These are phyloP conservation scores for Volvox carteri DNA, from an alignment of 163 green algal species.

Conservation along the genomic window DNA sequence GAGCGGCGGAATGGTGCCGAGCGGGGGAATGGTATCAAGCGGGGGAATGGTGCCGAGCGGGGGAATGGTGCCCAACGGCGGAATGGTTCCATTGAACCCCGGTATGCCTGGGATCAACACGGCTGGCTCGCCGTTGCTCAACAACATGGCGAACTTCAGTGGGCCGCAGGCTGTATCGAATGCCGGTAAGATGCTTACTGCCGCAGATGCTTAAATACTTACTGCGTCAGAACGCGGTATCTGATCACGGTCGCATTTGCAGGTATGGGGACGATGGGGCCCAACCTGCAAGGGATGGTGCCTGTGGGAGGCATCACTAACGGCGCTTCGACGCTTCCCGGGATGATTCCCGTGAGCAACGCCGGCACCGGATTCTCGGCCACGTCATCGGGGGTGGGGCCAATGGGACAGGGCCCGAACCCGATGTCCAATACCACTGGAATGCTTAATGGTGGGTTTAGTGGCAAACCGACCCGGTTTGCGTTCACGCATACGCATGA, in stretches of 20 bases:
- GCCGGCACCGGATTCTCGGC: constrained; percentile 6
- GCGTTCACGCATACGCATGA: too few species aligned
- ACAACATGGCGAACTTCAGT: constrained; percentile 41
- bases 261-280: constrained; percentile 19
- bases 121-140: constrained; percentile 20
- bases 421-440: not conserved
- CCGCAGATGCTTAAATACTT: too few species aligned
- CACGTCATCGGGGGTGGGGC: not conserved
- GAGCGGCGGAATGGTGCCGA: not conserved
- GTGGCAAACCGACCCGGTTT: too few species aligned
- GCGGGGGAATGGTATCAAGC: constrained; percentile 15
- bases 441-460: constrained; percentile 4
- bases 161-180: constrained; percentile 8
- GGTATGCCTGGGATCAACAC: not conserved
- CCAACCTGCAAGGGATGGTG: constrained; percentile 60
- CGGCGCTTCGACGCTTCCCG: constrained; percentile 46
- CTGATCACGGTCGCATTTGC: not conserved
- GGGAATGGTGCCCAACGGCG: constrained; percentile 22
- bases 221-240: not conserved
- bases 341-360: constrained; percentile 58
- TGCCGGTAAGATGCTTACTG: constrained; percentile 10
- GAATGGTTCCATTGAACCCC: constrained; percentile 48
- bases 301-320: constrained; percentile 53
- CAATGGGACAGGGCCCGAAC: not conserved
- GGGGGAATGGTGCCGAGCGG: constrained; percentile 4